Conservation (phyloP, 306 rosid genomes). For the Ochetophila trinervis region DNA sequence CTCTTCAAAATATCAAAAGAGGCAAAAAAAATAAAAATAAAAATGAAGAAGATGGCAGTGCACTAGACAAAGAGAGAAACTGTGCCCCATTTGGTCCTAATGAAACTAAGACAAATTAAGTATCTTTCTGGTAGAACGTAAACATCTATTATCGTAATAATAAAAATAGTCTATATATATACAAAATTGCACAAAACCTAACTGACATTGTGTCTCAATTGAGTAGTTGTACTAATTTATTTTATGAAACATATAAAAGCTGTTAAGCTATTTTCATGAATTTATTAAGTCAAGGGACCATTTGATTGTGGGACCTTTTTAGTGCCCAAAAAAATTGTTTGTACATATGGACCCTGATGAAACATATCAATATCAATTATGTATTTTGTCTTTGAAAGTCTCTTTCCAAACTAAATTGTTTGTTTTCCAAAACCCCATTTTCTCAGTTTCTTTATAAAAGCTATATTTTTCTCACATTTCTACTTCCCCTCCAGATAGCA, state of each 20-base stretch:
- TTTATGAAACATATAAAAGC: neutral
- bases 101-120: conserved; percentile 11
- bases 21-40: neutral
- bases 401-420: conserved; percentile 9
- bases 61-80: conserved; percentile 2
- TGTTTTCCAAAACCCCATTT: neutral
- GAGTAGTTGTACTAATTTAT: conserved; percentile 6
- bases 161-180: neutral
- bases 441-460: conserved; percentile 20
- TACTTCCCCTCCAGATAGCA: conserved; percentile 4
- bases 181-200: conserved; percentile 4
- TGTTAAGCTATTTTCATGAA: conserved; percentile 21
- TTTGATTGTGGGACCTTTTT: neutral
- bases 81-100: conserved; percentile 9
- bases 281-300: neutral
- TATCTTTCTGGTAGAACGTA: conserved; percentile 25
- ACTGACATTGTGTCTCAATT: neutral
- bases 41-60: conserved; percentile 9
- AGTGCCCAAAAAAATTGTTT: conserved; percentile 10
- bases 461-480: conserved; percentile 6
- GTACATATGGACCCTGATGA: conserved; percentile 14
- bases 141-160: neutral
- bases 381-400: conserved; percentile 6
- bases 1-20: no score
- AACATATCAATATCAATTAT: conserved; percentile 7